Conservation (phyloP, 73 alveolate genomes). For the Stentor roeselii region DNA sequence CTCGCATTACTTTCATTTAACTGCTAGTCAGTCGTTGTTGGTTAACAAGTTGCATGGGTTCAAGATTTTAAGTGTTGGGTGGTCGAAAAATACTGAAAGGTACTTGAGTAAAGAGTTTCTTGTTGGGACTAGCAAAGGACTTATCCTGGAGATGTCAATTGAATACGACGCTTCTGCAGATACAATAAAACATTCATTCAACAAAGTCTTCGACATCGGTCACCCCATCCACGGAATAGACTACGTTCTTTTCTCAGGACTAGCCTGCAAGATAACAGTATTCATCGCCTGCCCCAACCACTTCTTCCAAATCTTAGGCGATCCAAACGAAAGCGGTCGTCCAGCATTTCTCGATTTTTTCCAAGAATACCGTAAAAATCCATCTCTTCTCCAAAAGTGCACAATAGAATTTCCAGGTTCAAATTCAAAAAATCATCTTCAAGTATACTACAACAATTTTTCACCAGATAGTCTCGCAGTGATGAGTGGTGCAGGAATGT, state of each 20-base stretch:
- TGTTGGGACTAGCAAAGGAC: conserved; percentile 23
- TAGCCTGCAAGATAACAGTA: conserved; percentile 1
- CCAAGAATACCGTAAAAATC: not conserved
- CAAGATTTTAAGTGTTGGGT: conserved; percentile 15
- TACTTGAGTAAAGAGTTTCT: not conserved
- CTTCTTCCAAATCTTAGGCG: conserved; percentile 18
- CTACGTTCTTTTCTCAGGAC: not conserved
- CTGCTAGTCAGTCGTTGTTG: not conserved
- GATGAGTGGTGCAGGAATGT: conserved; percentile 2
- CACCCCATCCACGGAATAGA: not conserved
- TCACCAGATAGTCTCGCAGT: conserved; percentile 31
- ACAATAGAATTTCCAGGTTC: not conserved
- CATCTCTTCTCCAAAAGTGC: not conserved
- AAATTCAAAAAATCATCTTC: not conserved
- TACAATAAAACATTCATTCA: not conserved
- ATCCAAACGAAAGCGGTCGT: conserved; percentile 5
- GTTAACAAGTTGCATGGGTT: not conserved
- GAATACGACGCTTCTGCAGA: conserved; percentile 18
- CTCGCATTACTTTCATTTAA: not conserved
- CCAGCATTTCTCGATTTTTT: conserved; percentile 3
- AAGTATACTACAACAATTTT: not conserved
- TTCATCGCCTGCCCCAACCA: not conserved
- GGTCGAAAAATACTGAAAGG: not conserved
- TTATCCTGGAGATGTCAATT: not conserved
- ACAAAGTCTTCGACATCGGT: not conserved